These are phyloP conservation scores for Penicillium sp. DNA, from an alignment of 2,329 filamentous ascomycete genomes.

Conservation along the genomic window DNA sequence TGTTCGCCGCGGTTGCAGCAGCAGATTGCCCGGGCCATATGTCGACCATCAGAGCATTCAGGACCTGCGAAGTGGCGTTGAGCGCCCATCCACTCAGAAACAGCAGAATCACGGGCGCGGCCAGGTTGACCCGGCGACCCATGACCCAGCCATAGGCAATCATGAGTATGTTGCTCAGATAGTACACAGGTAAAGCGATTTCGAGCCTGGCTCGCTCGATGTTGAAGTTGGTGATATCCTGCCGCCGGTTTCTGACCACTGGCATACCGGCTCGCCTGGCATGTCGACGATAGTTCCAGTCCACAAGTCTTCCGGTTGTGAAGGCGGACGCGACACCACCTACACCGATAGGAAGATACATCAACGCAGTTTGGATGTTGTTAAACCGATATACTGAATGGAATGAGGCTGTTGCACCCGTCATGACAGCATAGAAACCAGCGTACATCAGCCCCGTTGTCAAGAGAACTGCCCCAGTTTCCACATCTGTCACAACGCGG, in stretches of 20 bases:
- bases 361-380: slow-evolving; percentile 47
- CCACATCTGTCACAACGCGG: slow-evolving; percentile 36
- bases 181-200: slow-evolving; percentile 35
- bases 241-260: slow-evolving; percentile 52
- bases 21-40: slow-evolving; percentile 38
- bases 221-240: slow-evolving; percentile 44
- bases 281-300: slow-evolving; percentile 70
- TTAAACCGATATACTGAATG: slow-evolving; percentile 47
- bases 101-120: slow-evolving; percentile 34
- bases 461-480: slow-evolving; percentile 38
- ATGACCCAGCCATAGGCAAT: slow-evolving; percentile 40
- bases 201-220: slow-evolving; percentile 45
- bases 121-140: slow-evolving; percentile 29
- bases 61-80: slow-evolving; percentile 37
- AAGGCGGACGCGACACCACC: slow-evolving; percentile 23
- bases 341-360: slow-evolving; percentile 32
- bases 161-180: slow-evolving; percentile 24
- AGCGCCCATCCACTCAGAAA: slow-evolving; percentile 37
- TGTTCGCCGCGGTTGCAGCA: slow-evolving; percentile 43
- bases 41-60: slow-evolving; percentile 48
- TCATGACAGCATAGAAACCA: slow-evolving; percentile 48
- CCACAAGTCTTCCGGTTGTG: slow-evolving; percentile 56
- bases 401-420: slow-evolving; percentile 49
- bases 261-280: slow-evolving; percentile 60
- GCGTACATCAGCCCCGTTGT: slow-evolving; percentile 47